A percentile compares a stretch with the other conserved stretches of the same genome.
phyloP scores from a whole-genome alignment of 2,329 filamentous ascomycete species.

The Trichoderma guizhouense region DNA sequence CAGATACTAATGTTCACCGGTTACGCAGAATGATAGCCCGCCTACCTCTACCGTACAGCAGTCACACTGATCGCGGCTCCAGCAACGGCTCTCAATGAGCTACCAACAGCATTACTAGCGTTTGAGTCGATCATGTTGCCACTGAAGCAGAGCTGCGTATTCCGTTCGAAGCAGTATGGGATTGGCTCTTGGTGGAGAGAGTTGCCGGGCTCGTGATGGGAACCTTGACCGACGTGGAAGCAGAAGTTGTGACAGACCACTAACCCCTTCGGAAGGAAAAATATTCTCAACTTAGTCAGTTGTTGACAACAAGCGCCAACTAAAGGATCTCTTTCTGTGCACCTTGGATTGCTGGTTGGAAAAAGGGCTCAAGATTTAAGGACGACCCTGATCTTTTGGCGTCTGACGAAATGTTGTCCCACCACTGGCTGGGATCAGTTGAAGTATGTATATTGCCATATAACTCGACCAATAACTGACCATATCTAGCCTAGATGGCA shows the following conservation, averaged over 20 bases:
- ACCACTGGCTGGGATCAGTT: neutral
- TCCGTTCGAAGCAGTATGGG: neutral
- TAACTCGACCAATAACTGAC: neutral
- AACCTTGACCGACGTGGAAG: neutral
- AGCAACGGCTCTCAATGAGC: neutral
- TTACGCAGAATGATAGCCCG: neutral
- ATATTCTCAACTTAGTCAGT: too few species aligned
- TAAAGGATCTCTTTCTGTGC: too few species aligned
- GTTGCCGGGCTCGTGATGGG: neutral
- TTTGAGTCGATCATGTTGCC: neutral
- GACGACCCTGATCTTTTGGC: neutral
- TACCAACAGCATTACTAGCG: neutral
- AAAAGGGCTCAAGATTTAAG: neutral
- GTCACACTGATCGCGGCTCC: neutral
- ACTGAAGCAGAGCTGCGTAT: neutral
- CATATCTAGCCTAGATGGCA: neutral
- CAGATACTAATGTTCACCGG: too few species aligned
- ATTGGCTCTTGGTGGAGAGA: neutral
- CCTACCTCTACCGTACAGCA: conserved; percentile 10
- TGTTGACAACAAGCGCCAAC: too few species aligned
- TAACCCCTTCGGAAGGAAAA: too few species aligned
- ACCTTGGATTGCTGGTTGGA: neutral
- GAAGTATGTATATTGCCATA: neutral
- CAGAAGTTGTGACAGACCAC: neutral
- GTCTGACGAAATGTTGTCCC: neutral